A percentile compares a stretch with the other conserved stretches of the same genome.
These are phyloP conservation scores for Saccharomycopsis synnaedendra DNA, from an alignment of 805 yeast genomes.

Conservation along the genomic window DNA sequence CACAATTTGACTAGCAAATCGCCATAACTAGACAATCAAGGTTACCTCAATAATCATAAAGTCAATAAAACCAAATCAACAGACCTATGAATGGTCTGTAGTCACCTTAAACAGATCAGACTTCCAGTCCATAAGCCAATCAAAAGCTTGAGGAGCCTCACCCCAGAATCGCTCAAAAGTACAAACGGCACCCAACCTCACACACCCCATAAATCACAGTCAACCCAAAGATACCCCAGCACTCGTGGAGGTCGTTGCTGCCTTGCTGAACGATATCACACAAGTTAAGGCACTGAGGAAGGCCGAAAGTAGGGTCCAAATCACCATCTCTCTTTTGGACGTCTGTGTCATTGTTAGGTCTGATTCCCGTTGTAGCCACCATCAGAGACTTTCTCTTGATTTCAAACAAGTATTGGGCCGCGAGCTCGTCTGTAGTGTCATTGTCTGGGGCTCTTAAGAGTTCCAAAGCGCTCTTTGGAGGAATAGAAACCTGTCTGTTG, in stretches of 20 bases:
- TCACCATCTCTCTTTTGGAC: neutral
- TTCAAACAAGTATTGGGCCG: slow-evolving; percentile 8
- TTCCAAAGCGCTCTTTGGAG: neutral
- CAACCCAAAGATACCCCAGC: slow-evolving; percentile 10
- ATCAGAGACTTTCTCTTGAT: neutral
- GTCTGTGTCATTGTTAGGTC: neutral
- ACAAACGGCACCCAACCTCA: slow-evolving; percentile 11
- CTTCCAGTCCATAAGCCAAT: neutral
- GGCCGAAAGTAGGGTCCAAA: slow-evolving; percentile 2
- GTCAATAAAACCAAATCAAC: neutral
- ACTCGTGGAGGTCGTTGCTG: slow-evolving; percentile 6
- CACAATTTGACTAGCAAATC: too few relatives aligned
- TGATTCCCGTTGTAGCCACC: neutral
- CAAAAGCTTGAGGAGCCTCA: neutral
- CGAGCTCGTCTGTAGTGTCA: slow-evolving; percentile 3
- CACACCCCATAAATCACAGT: slow-evolving; percentile 14
- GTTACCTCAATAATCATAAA: neutral
- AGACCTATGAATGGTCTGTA: neutral
- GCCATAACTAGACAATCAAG: neutral
- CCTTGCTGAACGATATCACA: slow-evolving; percentile 6
- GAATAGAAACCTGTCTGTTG: neutral
- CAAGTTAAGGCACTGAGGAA: slow-evolving; percentile 8
- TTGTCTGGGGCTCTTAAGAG: neutral
- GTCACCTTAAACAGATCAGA: neutral
- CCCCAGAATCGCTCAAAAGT: neutral